Percentiles rank a stretch among this genome's conserved stretches.
Evolutionary conservation across 1,284 basidiomycete genomes (phyloP).

Genomic region (Ceratobasidium sp.): DNA sequence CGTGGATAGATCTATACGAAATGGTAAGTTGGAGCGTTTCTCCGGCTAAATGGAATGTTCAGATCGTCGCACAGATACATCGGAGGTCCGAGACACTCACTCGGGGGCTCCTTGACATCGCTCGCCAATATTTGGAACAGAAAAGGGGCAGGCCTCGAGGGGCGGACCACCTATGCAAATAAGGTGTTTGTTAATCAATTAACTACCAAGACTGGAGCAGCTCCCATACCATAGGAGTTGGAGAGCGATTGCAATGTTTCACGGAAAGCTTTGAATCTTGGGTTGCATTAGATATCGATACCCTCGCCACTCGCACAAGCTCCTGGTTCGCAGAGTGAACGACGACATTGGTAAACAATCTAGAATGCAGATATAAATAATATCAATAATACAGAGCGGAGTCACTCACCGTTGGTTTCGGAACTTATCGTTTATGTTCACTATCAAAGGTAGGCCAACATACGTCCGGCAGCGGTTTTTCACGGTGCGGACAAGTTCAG

Average conservation of each 20-base stretch:
- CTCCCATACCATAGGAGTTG: slow-evolving; percentile 30
- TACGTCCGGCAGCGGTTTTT: slow-evolving; percentile 63
- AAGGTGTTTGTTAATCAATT: background rate
- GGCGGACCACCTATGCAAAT: slow-evolving; percentile 72
- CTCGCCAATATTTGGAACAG: slow-evolving; percentile 70
- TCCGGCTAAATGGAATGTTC: slow-evolving; percentile 60
- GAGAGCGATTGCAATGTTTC: slow-evolving; percentile 25
- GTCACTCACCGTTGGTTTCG: slow-evolving; percentile 70
- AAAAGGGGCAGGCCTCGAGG: slow-evolving; percentile 76
- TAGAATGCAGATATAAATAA: slow-evolving; percentile 54
- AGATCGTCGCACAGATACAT: background rate
- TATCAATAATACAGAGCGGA: background rate
- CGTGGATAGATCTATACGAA: slow-evolving; percentile 77
- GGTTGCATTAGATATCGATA: slow-evolving; percentile 62
- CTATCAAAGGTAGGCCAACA: slow-evolving; percentile 75
- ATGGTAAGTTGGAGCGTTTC: slow-evolving; percentile 74
- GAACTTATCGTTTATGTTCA: slow-evolving; percentile 91
- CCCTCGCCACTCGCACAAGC: slow-evolving; percentile 75
- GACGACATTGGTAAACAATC: slow-evolving; percentile 84
- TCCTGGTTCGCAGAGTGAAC: slow-evolving; percentile 80
- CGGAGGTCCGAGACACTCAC: slow-evolving; percentile 10
- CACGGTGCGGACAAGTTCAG: slow-evolving; percentile 67
- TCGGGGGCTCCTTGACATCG: slow-evolving; percentile 69
- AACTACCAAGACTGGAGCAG: background rate
- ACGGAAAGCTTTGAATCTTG: slow-evolving; percentile 15